phyloP scores from a whole-genome alignment of 768 basidiomycete genomes.

The Lentinula detonsa region DNA sequence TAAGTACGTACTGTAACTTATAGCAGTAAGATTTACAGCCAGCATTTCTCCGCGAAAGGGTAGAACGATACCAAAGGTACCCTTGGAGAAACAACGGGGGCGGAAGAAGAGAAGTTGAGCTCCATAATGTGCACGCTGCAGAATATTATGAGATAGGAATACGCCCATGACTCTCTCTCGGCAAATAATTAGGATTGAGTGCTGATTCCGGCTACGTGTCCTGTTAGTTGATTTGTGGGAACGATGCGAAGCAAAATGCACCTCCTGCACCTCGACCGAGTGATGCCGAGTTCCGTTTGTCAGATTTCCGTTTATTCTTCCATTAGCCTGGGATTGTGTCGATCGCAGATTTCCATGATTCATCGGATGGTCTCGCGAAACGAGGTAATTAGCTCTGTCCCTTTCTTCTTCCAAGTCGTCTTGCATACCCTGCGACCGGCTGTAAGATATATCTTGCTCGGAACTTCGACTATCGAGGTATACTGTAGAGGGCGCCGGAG shows the following conservation, averaged over 20 bases:
- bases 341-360: background rate
- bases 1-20: too few species aligned
- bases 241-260: background rate
- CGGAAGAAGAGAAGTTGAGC: too few species aligned
- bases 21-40: too few species aligned
- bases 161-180: constrained; percentile 1
- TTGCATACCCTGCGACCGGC: background rate
- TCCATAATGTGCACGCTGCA: too few species aligned
- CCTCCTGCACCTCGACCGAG: background rate
- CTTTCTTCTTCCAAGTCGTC: background rate
- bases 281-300: background rate
- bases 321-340: background rate
- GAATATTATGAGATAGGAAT: background rate
- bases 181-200: background rate
- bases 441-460: background rate
- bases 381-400: background rate
- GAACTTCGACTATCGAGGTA: background rate
- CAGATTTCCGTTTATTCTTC: background rate
- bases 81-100: background rate
- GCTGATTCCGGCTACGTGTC: background rate
- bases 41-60: too few species aligned
- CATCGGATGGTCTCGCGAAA: background rate
- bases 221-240: background rate
- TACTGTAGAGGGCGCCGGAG: background rate
- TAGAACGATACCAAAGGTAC: too few species aligned